Evolutionary conservation across 768 basidiomycete species (phyloP).

Genomic region (Podaxis carcinomalis): DNA sequence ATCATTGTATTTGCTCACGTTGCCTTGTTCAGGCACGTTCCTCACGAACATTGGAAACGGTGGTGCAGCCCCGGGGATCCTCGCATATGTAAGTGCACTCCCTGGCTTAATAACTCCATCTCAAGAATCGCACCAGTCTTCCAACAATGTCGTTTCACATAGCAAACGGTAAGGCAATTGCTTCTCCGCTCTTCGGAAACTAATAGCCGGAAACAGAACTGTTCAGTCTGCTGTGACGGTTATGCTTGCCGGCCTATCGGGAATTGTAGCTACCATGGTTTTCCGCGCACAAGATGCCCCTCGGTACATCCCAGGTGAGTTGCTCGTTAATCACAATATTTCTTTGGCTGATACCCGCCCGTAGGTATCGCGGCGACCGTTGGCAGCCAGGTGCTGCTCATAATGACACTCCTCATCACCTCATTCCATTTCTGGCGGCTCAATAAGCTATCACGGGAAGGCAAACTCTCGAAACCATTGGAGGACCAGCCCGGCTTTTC

Average conservation of each 20-base stretch:
- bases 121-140: not conserved
- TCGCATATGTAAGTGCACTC: slow-evolving; percentile 7
- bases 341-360: not conserved
- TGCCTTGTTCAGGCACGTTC: slow-evolving; percentile 4
- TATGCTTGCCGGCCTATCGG: slow-evolving; percentile 6
- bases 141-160: slow-evolving; percentile 13
- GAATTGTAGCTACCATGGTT: slow-evolving; percentile 7
- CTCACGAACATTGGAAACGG: slow-evolving; percentile 9
- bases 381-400: slow-evolving; percentile 7
- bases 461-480: slow-evolving; percentile 6
- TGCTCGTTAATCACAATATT: not conserved
- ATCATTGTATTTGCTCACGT: not conserved
- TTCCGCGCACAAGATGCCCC: slow-evolving; percentile 11
- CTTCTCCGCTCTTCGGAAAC: not conserved
- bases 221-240: slow-evolving; percentile 9
- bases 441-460: slow-evolving; percentile 20
- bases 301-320: slow-evolving; percentile 21
- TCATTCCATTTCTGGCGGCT: slow-evolving; percentile 4
- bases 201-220: slow-evolving; percentile 14
- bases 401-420: slow-evolving; percentile 3
- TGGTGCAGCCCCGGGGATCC: slow-evolving; percentile 6
- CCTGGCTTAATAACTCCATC: not conserved
- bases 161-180: slow-evolving; percentile 16
- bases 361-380: slow-evolving; percentile 7
- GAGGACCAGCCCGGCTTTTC: slow-evolving; percentile 11